Evolutionary conservation across 148 eudicot species (phyloP), one percentile per base, ranked within the genome.

Genomic region (Persicaria tinctoria): DNA sequence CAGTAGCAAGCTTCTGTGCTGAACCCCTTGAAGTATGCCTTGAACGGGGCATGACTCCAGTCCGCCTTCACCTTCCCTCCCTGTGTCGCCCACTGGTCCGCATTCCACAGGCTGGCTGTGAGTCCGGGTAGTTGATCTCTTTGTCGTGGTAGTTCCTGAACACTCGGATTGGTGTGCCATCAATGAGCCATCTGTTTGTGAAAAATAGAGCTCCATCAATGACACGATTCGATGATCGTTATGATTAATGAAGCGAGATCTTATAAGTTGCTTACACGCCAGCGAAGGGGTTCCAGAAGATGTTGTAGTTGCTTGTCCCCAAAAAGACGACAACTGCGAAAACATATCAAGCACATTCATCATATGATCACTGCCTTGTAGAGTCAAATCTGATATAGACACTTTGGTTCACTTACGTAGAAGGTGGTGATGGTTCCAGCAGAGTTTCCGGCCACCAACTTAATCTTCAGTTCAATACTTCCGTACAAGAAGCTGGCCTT

Each of bases 401-500:
- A 23, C 0, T 23, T 6, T 38, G 7, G 44, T 10, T 27, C 13
- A 47, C 73, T 74, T 38, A 76, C 78, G 18, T 76, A 76, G 73
- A 76, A 82, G 18, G 85, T 78, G 59, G 85, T 82, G 46, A 82
- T 82, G 51, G 85, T 79, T 76, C 85, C 85, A 10, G 85, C 85
- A 11, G 82, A 82, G 73, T 79, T 74, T 14, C 82, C 82, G 2
- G 73, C 60, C 10, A 79, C 80, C 71, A 82, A 73, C 80, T 82
- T 0, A 64, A 82, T 76, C 14, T 51, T 69, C 75, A 74, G 45
- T 46, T 76, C 78, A 38, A 79, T 53, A 59, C 74, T 73, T 62
- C 82, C 82, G 16, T 54, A 82, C 18, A 82, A 62, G 64, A 72
- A 79, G 23, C 59, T 46, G 3, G 54, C 59, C 68, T 79, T 76